These are phyloP conservation scores for Calonectria hawksworthii DNA, from an alignment of 2,329 filamentous ascomycete genomes.

Conservation along the genomic window DNA sequence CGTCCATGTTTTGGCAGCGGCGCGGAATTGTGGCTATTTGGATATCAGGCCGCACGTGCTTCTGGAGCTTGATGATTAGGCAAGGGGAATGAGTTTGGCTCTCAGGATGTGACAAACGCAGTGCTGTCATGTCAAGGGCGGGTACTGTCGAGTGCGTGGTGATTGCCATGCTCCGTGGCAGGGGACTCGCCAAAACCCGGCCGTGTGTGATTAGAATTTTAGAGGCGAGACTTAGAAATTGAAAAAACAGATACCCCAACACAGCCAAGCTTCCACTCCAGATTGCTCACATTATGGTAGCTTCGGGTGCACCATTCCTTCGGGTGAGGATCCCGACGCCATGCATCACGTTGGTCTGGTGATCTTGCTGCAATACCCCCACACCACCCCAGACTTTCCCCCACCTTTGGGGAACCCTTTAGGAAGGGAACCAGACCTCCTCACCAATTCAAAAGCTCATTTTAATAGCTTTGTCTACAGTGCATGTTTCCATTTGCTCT, in stretches of 20 bases:
- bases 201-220: constrained; percentile 36
- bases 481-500: neutral
- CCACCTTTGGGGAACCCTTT: constrained; percentile 18
- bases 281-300: neutral
- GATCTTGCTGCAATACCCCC: constrained; percentile 36
- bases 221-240: constrained; percentile 39
- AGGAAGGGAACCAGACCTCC: neutral
- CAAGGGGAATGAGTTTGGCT: constrained; percentile 3
- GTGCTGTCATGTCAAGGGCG: neutral
- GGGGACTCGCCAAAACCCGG: constrained; percentile 27
- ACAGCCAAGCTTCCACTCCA: constrained; percentile 20
- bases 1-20: neutral
- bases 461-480: neutral
- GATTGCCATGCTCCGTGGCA: constrained; percentile 22
- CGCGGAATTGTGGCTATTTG: constrained; percentile 16
- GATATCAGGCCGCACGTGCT: constrained; percentile 11
- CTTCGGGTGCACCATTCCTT: constrained; percentile 15
- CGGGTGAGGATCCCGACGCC: constrained; percentile 14
- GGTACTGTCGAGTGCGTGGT: constrained; percentile 23
- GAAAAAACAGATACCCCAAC: constrained; percentile 44
- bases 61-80: constrained; percentile 4
- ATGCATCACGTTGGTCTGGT: constrained; percentile 25
- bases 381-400: constrained; percentile 28
- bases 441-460: constrained; percentile 1
- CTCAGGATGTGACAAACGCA: constrained; percentile 9